Evolutionary conservation across 768 basidiomycete genomes (phyloP), one percentile per base, ranked within the genome.

Genomic region (Tricholoma hemisulphureum): DNA sequence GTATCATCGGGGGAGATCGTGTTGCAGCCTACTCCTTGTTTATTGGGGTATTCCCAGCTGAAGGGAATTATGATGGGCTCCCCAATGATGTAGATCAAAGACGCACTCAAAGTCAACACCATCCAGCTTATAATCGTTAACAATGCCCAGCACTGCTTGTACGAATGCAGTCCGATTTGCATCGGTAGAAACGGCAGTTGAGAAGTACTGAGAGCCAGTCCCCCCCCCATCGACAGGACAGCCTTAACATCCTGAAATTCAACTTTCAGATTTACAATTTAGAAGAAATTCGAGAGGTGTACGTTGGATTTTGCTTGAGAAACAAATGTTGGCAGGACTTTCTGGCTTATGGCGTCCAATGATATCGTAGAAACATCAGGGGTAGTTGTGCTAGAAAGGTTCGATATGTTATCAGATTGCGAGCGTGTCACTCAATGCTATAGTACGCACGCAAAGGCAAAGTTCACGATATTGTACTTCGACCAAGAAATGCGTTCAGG

Each of bases 1-100:
- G 86, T 83, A 68, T 98, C 95, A 53, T 78, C 59, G 1, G 68
- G 52, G 7, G 80, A 78, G 58, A 87, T 77, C 0, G 69, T 69
- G 69, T 96, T 97, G 63, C 90, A 90, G 1, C 83, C 83, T 1
- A 88, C 77, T 31, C 93, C 92, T 51, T 77, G 72, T 4, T 71
- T 62, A 55, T 79, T 82, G 1, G 94, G 93, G 67, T 89, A 94
- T 71, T 96, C 94, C 93, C 93, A 95, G 65, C 80, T 81, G 53
- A 58, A 56, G 35, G 48, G 28, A 28, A 35, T 39, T 34, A 62
- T 32, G 55, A 45, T n/a, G 34, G 23, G 20, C 31, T 20, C 32
- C 16, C 7, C 21, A 21, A 8, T 34, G 3, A 4, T 24, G 3
- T 28, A 10, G n/a, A 29, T 20, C 10, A 46, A 21, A 16, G n/a